These are phyloP conservation scores for Schizopora paradoxa DNA, from an alignment of 1,284 basidiomycete genomes.

Conservation along the genomic window DNA sequence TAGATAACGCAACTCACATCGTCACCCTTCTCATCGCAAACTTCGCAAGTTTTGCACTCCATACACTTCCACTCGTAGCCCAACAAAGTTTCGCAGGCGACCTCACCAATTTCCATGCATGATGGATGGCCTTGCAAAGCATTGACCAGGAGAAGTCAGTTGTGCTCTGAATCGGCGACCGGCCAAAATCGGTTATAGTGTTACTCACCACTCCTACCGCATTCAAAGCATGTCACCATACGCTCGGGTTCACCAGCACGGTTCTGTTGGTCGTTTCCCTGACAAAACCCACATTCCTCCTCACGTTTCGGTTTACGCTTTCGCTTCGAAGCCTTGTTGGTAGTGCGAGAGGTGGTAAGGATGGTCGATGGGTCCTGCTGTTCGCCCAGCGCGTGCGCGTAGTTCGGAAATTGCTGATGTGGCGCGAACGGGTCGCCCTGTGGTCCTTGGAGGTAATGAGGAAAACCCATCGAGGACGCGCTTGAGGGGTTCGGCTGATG, in stretches of 20 bases:
- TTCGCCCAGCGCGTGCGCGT: slow-evolving; percentile 24
- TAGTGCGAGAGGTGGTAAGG: slow-evolving; percentile 30
- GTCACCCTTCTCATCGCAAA: slow-evolving; percentile 81
- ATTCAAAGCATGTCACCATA: slow-evolving; percentile 69
- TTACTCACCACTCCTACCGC: slow-evolving; percentile 53
- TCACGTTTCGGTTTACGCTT: slow-evolving; percentile 34
- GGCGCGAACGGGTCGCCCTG: slow-evolving; percentile 78
- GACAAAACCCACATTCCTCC: slow-evolving; percentile 63
- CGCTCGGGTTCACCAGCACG: slow-evolving; percentile 48
- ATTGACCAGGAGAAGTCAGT: slow-evolving; percentile 1
- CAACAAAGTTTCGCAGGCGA: slow-evolving; percentile 50
- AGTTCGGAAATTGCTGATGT: slow-evolving; percentile 36
- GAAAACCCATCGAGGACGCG: slow-evolving; percentile 7
- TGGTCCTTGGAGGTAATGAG: slow-evolving; percentile 60
- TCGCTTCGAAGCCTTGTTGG: slow-evolving; percentile 23
- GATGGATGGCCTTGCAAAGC: slow-evolving; percentile 61
- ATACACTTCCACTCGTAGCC: slow-evolving; percentile 86
- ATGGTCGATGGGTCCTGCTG: slow-evolving; percentile 27
- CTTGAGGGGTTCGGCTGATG: background rate
- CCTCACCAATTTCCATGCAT: slow-evolving; percentile 57
- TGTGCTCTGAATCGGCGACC: background rate
- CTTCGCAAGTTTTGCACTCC: slow-evolving; percentile 92
- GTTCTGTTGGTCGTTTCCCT: slow-evolving; percentile 54
- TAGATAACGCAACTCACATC: slow-evolving; percentile 59
- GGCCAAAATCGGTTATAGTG: background rate